These are phyloP conservation scores for Ziziphus jujuba DNA, from an alignment of 306 rosid genomes.

Conservation along the genomic window DNA sequence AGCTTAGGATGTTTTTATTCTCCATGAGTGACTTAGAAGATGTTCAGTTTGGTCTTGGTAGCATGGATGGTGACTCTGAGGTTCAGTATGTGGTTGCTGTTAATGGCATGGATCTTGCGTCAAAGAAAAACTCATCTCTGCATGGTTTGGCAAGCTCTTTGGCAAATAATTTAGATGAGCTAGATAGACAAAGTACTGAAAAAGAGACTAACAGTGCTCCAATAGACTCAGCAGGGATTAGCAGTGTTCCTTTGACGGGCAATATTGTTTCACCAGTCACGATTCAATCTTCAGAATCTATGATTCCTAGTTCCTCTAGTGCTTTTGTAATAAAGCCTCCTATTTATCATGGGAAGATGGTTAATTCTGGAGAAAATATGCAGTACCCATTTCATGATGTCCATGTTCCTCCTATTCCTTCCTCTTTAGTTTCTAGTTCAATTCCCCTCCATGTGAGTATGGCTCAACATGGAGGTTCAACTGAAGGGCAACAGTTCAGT, in stretches of 20 bases:
- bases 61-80: slow-evolving; percentile 71
- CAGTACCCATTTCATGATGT: slow-evolving; percentile 22
- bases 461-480: slow-evolving; percentile 33
- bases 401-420: slow-evolving; percentile 31
- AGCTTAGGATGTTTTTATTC: slow-evolving; percentile 74
- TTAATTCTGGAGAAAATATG: slow-evolving; percentile 44
- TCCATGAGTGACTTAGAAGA: slow-evolving; percentile 72
- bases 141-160: slow-evolving; percentile 47
- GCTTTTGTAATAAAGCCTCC: slow-evolving; percentile 48
- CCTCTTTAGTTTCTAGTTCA: slow-evolving; percentile 23
- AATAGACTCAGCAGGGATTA: slow-evolving; percentile 41
- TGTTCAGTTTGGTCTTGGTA: slow-evolving; percentile 53
- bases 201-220: slow-evolving; percentile 38
- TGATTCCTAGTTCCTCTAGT: slow-evolving; percentile 43
- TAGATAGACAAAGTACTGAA: slow-evolving; percentile 54
- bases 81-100: slow-evolving; percentile 77
- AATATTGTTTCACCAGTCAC: slow-evolving; percentile 43
- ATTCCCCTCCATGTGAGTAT: slow-evolving; percentile 19
- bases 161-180: slow-evolving; percentile 58
- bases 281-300: slow-evolving; percentile 46
- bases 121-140: slow-evolving; percentile 50
- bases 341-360: slow-evolving; percentile 40
- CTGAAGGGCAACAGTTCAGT: slow-evolving; percentile 21
- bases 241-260: slow-evolving; percentile 35
- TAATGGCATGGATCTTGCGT: slow-evolving; percentile 69